A percentile compares a stretch with the other conserved stretches of the same genome.
phyloP scores from a whole-genome alignment of 441 rosid genomes.

The Gossypium davidsonii region DNA sequence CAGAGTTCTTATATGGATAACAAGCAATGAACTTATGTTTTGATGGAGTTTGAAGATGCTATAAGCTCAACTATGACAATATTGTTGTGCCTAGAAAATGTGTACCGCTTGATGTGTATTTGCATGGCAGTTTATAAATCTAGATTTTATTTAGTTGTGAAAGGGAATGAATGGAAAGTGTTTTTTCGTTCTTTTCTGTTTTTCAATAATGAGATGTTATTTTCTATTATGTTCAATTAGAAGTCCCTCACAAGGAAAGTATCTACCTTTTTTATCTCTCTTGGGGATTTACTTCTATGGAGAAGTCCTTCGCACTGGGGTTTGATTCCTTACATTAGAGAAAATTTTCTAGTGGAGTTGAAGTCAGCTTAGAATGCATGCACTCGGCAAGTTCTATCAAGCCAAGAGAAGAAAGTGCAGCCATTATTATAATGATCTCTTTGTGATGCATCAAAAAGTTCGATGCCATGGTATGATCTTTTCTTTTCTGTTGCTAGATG shows the following conservation, averaged over 20 bases:
- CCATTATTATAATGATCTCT: slow-evolving; percentile 2
- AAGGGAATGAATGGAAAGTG: not conserved
- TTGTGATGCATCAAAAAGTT: not conserved
- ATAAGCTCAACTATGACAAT: not conserved
- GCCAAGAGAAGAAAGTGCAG: not conserved
- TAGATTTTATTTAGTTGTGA: not conserved
- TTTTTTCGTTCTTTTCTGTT: slow-evolving; percentile 5
- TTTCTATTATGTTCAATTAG: not conserved
- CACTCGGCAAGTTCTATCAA: not conserved
- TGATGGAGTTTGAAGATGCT: slow-evolving; percentile 8
- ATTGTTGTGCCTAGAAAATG: not conserved
- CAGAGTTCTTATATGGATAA: not conserved
- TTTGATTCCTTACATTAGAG: not conserved
- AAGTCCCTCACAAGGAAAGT: not conserved
- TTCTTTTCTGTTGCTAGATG: not conserved
- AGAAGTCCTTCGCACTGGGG: not conserved
- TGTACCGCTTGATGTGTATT: not conserved
- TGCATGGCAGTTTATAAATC: not conserved
- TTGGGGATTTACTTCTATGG: not conserved
- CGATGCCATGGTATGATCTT: not conserved
- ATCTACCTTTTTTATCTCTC: not conserved
- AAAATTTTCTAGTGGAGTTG: not conserved
- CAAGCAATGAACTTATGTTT: not conserved
- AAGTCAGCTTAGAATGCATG: not conserved
- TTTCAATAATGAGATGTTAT: not conserved